A percentile compares a stretch with the other conserved stretches of the same genome.
These are phyloP conservation scores for Aspergillus ostianus DNA, from an alignment of 495 filamentous ascomycete genomes.

Conservation along the genomic window DNA sequence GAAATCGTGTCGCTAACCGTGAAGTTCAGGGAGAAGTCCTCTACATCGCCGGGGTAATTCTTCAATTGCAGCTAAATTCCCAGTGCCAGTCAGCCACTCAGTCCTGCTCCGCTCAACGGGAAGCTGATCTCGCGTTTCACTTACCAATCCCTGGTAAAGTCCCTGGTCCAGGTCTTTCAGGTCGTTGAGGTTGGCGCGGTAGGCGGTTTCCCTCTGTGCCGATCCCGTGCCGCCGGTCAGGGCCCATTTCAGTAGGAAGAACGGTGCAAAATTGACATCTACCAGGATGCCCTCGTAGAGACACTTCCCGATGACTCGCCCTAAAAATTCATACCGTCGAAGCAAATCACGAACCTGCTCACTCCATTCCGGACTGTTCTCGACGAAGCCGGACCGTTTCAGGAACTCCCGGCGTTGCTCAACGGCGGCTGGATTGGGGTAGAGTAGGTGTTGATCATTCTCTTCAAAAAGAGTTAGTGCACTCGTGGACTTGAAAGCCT, in stretches of 20 bases:
- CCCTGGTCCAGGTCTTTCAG: conserved; percentile 87
- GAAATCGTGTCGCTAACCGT: conserved; percentile 79
- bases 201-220: conserved; percentile 64
- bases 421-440: conserved; percentile 79
- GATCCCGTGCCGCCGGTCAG: conserved; percentile 63
- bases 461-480: conserved; percentile 66
- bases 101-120: background rate
- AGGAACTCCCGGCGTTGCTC: conserved; percentile 68
- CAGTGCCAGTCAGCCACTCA: background rate
- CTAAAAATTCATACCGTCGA: conserved; percentile 84
- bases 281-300: conserved; percentile 97
- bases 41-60: conserved; percentile 81
- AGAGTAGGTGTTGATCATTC: conserved; percentile 86
- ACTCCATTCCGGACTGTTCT: conserved; percentile 55
- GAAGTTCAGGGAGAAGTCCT: conserved; percentile 80
- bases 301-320: conserved; percentile 92
- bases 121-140: conserved; percentile 14
- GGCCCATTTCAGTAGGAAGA: conserved; percentile 96
- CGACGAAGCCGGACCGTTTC: conserved; percentile 48
- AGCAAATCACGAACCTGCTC: conserved; percentile 60
- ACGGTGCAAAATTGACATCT: conserved; percentile 89
- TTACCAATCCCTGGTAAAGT: conserved; percentile 85
- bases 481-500: conserved; percentile 70
- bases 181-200: conserved; percentile 88
- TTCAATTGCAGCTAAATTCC: conserved; percentile 66